Conservation (phyloP, 495 filamentous ascomycete species). For the Penicillium goetzii region DNA sequence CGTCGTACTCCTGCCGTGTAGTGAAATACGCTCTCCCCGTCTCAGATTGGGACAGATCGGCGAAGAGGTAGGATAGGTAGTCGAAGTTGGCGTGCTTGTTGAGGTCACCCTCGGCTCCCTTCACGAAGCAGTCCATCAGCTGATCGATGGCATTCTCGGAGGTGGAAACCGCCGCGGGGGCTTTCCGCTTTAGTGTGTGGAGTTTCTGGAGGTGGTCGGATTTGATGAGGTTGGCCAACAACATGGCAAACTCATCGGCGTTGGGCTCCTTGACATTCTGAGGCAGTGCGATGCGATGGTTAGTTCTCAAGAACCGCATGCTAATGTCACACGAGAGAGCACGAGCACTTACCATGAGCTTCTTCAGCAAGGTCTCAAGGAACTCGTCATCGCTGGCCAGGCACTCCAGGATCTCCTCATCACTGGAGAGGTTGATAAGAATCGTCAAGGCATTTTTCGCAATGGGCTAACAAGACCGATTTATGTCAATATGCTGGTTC, state of each 20-base stretch:
- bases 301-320: background rate
- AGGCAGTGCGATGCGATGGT: background rate
- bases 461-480: slow-evolving; percentile 63
- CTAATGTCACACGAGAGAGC: background rate
- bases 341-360: slow-evolving; percentile 70
- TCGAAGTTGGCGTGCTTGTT: slow-evolving; percentile 90
- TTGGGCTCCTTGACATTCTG: slow-evolving; percentile 69
- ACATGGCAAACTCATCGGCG: slow-evolving; percentile 85
- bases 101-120: slow-evolving; percentile 76
- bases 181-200: slow-evolving; percentile 62
- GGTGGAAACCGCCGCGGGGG: slow-evolving; percentile 63
- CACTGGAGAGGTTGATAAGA: slow-evolving; percentile 85
- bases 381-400: slow-evolving; percentile 83
- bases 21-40: slow-evolving; percentile 79
- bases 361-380: slow-evolving; percentile 68
- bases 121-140: slow-evolving; percentile 92
- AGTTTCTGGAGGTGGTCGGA: slow-evolving; percentile 70
- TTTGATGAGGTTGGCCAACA: slow-evolving; percentile 90
- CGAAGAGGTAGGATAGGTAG: slow-evolving; percentile 91
- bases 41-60: slow-evolving; percentile 80
- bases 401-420: slow-evolving; percentile 69
- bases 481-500: slow-evolving; percentile 10
- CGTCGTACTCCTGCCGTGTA: slow-evolving; percentile 72
- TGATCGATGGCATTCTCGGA: slow-evolving; percentile 81
- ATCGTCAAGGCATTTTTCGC: slow-evolving; percentile 92